phyloP scores from a whole-genome alignment of 2,329 filamentous ascomycete species.

The Colletotrichum aenigma region DNA sequence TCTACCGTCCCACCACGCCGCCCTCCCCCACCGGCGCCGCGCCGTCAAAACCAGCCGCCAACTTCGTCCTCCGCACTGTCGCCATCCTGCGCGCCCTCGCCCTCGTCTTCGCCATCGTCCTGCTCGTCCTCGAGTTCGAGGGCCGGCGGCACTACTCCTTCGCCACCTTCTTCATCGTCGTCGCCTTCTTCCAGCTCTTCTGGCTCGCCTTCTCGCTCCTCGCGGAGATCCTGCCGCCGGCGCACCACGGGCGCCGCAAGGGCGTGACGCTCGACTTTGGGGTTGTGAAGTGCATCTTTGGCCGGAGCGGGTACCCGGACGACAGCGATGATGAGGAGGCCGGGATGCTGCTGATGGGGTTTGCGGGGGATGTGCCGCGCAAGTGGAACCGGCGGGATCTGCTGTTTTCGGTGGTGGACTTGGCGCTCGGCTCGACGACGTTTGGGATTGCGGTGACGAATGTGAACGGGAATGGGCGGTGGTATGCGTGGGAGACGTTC shows the following conservation, averaged over 20 bases:
- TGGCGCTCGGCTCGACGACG: neutral
- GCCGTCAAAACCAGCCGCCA: neutral
- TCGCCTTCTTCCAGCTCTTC: neutral
- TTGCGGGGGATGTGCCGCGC: neutral
- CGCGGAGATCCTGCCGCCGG: neutral
- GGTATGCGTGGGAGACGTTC: neutral
- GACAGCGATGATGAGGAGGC: neutral
- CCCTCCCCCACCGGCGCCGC: neutral
- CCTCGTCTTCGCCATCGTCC: neutral
- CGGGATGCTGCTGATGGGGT: neutral
- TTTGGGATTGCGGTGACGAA: neutral
- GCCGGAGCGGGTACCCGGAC: neutral
- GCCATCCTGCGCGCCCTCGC: neutral
- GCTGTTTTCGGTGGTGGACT: neutral
- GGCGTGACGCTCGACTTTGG: neutral
- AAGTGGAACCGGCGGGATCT: neutral
- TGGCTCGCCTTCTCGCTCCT: neutral
- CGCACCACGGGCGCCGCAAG: neutral
- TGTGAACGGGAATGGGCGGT: neutral
- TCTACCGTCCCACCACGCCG: neutral
- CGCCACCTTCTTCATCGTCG: neutral
- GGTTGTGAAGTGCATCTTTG: conserved; percentile 3
- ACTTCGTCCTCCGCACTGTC: neutral
- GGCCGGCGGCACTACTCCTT: neutral
- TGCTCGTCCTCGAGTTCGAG: neutral